Base-by-base conservation (phyloP, 768 basidiomycete genomes). In the Chiua virens region DNA sequence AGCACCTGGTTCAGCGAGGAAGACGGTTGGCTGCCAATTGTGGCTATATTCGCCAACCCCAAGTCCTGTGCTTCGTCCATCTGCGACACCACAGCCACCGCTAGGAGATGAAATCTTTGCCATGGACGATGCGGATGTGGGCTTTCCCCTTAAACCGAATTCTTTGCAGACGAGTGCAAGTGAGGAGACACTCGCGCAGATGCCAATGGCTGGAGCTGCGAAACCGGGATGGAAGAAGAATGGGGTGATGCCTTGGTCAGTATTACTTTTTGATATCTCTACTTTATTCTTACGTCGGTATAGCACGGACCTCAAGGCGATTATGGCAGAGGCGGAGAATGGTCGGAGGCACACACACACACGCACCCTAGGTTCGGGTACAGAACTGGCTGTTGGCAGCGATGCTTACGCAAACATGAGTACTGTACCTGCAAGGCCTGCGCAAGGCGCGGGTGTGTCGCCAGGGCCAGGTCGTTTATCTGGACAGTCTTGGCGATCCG, bases 271-370 rank as follows among this genome's bases (percentile, higher is more conserved):
- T 8, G 30, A 46, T 48, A 47, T 17, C 23, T 58, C 30, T 54
- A 45, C 4, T 54, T 22, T 35, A 51, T 43, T 49, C 47, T 54
- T 32, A 58, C 14, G 15, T n/a, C 49, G 36, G 18, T 37, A 21
- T 53, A 93, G 89, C 21, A 81, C 85, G 13, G 90, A 96, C 63
- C 86, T 98, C 80, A 88, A 87, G 60, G 71, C 80, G 15, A 81
- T 98, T 50, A 91, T 98, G 81, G 89, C 87, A 0, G 94, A 94
- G 67, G 79, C 86, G 1, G 82, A 77, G 42, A 70, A 61, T 15
- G 65, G 53, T 27, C 67, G 58, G 48, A 60, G 45, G 15, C 50
- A 52, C 18, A 50, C 44, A 54, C 28, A 20, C 32, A 30, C 36
- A n/a, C n/a, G n/a, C n/a, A n/a, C 35, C 38, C 25, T 14, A 2